Conservation (phyloP, 768 basidiomycete species). For the Boletus coccyginus region DNA sequence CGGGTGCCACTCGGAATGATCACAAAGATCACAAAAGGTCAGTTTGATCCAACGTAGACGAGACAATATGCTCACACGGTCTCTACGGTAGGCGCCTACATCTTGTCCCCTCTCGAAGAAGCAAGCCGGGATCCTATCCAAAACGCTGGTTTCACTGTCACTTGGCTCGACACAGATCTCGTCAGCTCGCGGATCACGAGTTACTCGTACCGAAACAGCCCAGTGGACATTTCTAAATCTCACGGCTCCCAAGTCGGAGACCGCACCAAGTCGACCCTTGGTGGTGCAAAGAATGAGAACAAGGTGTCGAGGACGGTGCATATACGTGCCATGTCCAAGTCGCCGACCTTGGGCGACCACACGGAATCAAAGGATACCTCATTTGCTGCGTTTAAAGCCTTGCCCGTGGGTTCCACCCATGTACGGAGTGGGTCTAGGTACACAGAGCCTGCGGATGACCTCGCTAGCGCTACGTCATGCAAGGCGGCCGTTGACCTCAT, state of each 20-base stretch:
- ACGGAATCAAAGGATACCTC: conserved; percentile 38
- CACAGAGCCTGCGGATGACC: conserved; percentile 59
- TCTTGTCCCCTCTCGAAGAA: conserved; percentile 90
- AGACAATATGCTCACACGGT: background rate
- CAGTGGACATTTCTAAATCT: conserved; percentile 31
- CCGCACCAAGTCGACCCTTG: background rate
- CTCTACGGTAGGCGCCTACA: conserved; percentile 74
- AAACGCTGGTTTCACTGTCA: conserved; percentile 84
- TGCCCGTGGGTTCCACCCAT: conserved; percentile 65
- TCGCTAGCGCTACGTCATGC: conserved; percentile 63
- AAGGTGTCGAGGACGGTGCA: conserved; percentile 31
- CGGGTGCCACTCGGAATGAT: conserved; percentile 86
- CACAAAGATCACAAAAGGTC: conserved; percentile 74
- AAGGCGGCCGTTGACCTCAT: conserved; percentile 74
- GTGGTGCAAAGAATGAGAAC: conserved; percentile 2
- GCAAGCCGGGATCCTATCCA: conserved; percentile 83
- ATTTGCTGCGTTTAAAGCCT: conserved; percentile 76
- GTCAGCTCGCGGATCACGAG: conserved; percentile 71
- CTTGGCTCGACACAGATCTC: conserved; percentile 72
- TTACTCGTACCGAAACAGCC: conserved; percentile 79
- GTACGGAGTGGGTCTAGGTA: conserved; percentile 43
- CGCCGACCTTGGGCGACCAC: conserved; percentile 36
- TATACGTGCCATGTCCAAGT: conserved; percentile 11
- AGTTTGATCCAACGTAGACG: background rate
- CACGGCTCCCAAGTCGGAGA: background rate